phyloP scores from a whole-genome alignment of 2,329 filamentous ascomycete species.

The Fusarium circinatum region DNA sequence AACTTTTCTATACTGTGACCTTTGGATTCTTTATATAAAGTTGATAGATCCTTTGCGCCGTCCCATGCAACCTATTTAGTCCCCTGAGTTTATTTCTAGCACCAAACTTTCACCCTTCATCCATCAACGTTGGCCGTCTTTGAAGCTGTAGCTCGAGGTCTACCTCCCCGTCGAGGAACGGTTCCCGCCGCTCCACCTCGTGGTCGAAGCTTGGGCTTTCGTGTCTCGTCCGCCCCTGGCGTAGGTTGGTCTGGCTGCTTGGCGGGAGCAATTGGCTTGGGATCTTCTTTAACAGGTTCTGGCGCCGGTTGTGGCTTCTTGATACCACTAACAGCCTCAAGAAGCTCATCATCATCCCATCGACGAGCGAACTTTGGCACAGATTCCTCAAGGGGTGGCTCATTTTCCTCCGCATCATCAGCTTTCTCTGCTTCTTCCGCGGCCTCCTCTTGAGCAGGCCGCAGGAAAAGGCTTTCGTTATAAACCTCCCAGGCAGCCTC shows the following conservation, averaged over 20 bases:
- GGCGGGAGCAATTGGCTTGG: conserved; percentile 35
- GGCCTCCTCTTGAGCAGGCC: conserved; percentile 25
- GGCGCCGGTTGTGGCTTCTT: conserved; percentile 50
- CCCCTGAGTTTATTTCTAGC: neutral
- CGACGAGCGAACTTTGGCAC: conserved; percentile 53
- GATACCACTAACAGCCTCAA: conserved; percentile 59
- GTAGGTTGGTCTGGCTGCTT: conserved; percentile 24
- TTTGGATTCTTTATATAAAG: neutral
- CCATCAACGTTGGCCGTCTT: conserved; percentile 26
- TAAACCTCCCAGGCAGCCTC: conserved; percentile 81
- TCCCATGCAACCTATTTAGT: conserved; percentile 33
- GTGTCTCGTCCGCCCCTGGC: conserved; percentile 40
- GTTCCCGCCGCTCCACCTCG: conserved; percentile 41
- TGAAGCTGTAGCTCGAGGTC: conserved; percentile 39
- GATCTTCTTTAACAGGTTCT: conserved; percentile 44
- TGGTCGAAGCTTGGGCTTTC: conserved; percentile 43
- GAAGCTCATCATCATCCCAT: conserved; percentile 57
- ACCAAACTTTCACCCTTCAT: neutral
- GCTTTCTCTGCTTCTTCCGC: conserved; percentile 28
- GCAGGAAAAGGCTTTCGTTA: conserved; percentile 71
- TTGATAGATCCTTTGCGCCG: conserved; percentile 35
- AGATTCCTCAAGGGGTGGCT: conserved; percentile 46
- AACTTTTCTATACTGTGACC: neutral
- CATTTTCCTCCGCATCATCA: conserved; percentile 30
- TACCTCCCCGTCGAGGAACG: conserved; percentile 44